phyloP scores from a whole-genome alignment of 768 basidiomycete genomes.

The Tulasnella sp. region DNA sequence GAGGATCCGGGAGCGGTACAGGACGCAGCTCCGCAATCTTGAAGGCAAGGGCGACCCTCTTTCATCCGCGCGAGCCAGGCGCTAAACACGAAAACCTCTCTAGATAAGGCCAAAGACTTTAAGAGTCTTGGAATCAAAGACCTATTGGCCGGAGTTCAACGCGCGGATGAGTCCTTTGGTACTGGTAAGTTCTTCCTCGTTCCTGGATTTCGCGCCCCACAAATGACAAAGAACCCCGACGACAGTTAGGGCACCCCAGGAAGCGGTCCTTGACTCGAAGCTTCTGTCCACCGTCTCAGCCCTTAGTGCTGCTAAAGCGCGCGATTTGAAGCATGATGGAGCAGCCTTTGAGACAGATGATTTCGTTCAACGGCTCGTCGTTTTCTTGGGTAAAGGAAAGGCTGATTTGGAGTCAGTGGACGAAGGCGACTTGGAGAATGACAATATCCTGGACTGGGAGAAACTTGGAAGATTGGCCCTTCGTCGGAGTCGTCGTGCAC shows the following conservation, averaged over 20 bases:
- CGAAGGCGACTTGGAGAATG: constrained; percentile 27
- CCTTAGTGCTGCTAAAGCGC: constrained; percentile 79
- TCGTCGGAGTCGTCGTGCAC: constrained; percentile 68
- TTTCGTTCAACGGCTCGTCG: constrained; percentile 66
- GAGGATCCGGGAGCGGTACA: constrained; percentile 62
- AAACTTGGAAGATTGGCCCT: constrained; percentile 77
- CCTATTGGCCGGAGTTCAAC: constrained; percentile 21
- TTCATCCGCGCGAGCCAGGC: not conserved
- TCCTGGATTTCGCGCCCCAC: not conserved
- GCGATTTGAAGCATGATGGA: constrained; percentile 78
- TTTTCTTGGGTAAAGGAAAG: constrained; percentile 65
- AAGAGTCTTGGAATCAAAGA: constrained; percentile 19
- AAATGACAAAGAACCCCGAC: not conserved
- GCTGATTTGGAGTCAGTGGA: constrained; percentile 35
- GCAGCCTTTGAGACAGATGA: constrained; percentile 91
- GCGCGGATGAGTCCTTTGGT: constrained; percentile 25
- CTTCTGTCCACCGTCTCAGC: constrained; percentile 70
- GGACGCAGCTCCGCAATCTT: constrained; percentile 52
- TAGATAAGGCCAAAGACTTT: constrained; percentile 18
- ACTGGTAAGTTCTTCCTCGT: constrained; percentile 17
- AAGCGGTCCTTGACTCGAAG: constrained; percentile 84
- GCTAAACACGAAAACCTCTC: not conserved
- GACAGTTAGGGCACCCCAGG: constrained; percentile 71
- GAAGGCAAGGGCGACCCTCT: constrained; percentile 48
- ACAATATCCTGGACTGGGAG: constrained; percentile 63